Base-by-base conservation (phyloP, 805 yeast genomes). In the Wickerhamomyces strasburgensis region DNA sequence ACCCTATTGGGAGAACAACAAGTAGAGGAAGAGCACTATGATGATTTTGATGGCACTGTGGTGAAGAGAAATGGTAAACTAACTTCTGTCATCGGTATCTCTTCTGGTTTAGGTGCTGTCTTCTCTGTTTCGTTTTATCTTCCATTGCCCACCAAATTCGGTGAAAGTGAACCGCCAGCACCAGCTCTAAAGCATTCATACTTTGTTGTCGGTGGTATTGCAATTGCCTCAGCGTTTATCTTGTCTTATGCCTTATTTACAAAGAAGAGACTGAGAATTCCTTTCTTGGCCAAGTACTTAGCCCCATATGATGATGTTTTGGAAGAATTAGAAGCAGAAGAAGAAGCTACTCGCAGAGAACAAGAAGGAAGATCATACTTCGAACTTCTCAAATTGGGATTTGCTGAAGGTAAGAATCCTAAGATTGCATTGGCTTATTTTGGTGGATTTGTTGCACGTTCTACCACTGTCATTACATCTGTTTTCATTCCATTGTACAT, bases 61-160 rank as follows among this genome's bases (percentile, higher is more conserved):
- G 39, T 43, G 9, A 48, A 60, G 27, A 59, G 64, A 31, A 73
- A 69, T 44, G 87, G 86, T 3, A 72, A 69, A 43, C 62, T 69
- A 37, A 70, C 83, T 0, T 80, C 86, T 0, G 51, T 78, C 16
- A 68, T 81, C 29, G 89, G 89, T 2, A 55, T 77, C 13, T 61
- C 71, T 33, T 67, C 83, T 14, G 87, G 87, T 0, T 51, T 75
- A 14, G 88, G 88, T 33, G 88, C 87, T 2, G 68, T 81, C 1
- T 71, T 78, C 42, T 68, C 85, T 0, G 85, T 79, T 1, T 51
- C 72, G 1, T 56, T 68, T 28, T 68, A 76, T 29, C 56, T 81
- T 15, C 72, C 85, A 11, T 56, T 81, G 15, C 86, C 87, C 0
- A 67, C 73, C 1, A 62, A 57, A 40, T 61, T 75, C 39, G 72